These are phyloP conservation scores for Sarocladium strictum DNA, from an alignment of 2,329 filamentous ascomycete genomes.

Conservation along the genomic window DNA sequence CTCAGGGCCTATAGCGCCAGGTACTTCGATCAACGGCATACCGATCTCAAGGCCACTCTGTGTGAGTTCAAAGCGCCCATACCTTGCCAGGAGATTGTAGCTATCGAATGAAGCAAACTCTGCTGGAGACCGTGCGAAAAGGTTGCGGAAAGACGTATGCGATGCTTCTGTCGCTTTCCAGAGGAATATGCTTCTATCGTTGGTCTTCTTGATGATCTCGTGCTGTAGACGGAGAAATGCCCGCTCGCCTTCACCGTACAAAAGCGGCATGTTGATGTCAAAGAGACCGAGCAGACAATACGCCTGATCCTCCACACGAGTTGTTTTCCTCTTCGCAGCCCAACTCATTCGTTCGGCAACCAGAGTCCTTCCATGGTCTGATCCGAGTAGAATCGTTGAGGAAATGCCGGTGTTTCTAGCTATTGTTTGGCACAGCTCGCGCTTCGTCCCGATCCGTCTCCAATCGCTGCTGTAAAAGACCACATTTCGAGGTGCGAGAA, in stretches of 20 bases:
- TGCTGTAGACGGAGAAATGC: background rate
- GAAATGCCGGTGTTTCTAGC: background rate
- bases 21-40: too few species aligned
- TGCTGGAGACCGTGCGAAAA: too few species aligned
- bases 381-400: background rate
- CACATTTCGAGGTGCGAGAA: slow-evolving; percentile 41
- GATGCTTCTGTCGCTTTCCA: too few species aligned
- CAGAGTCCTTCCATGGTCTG: too few species aligned
- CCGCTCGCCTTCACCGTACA: slow-evolving; percentile 17
- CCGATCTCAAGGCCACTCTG: too few species aligned
- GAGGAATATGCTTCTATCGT: too few species aligned
- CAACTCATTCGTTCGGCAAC: slow-evolving; percentile 12
- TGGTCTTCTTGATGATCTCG: background rate
- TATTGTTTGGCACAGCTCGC: slow-evolving; percentile 13
- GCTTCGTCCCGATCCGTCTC: slow-evolving; percentile 21
- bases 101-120: too few species aligned
- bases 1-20: too few species aligned
- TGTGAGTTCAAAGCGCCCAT: too few species aligned
- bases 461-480: slow-evolving; percentile 24
- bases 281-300: slow-evolving; percentile 19
- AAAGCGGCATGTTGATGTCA: slow-evolving; percentile 17
- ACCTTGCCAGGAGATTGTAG: too few species aligned
- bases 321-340: slow-evolving; percentile 15
- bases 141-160: too few species aligned
- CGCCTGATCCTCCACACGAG: slow-evolving; percentile 15